A percentile compares a stretch with the other conserved stretches of the same genome.
These are phyloP conservation scores for Mrakiaceae sp. DNA, from an alignment of 1,284 basidiomycete species.

Conservation along the genomic window DNA sequence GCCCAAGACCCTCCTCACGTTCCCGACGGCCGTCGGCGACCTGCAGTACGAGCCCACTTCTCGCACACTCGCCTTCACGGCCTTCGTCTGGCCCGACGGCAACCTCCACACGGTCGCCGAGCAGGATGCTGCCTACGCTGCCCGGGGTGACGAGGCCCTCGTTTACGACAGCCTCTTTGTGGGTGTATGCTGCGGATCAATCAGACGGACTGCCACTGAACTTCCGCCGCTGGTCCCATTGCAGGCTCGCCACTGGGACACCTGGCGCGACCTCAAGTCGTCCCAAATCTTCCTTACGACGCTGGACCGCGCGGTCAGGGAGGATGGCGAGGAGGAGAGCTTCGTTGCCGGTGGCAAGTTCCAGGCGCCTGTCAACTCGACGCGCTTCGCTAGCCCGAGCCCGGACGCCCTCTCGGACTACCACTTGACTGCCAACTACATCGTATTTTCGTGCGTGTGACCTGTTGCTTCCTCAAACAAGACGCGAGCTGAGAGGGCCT, in stretches of 20 bases:
- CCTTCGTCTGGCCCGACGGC: conserved; percentile 61
- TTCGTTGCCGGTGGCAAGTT: conserved; percentile 53
- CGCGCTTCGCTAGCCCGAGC: conserved; percentile 59
- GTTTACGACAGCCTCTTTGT: conserved; percentile 71
- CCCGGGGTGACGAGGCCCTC: conserved; percentile 57
- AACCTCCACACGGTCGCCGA: conserved; percentile 52
- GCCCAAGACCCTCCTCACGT: conserved; percentile 43
- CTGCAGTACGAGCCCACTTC: conserved; percentile 47
- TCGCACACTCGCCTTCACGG: conserved; percentile 49
- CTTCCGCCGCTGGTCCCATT: neutral
- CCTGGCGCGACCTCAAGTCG: conserved; percentile 57
- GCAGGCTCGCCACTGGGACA: conserved; percentile 73
- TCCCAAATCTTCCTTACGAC: conserved; percentile 48
- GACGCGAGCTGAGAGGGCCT: conserved; percentile 42
- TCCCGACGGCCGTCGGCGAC: conserved; percentile 56
- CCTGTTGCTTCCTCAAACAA: conserved; percentile 22
- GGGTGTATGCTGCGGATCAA: conserved; percentile 36
- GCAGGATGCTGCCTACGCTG: conserved; percentile 57
- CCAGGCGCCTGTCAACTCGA: conserved; percentile 61
- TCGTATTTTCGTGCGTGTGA: conserved; percentile 52
- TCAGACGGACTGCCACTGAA: neutral
- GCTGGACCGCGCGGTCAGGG: conserved; percentile 43
- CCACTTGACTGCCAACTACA: conserved; percentile 51
- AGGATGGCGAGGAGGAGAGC: conserved; percentile 40
- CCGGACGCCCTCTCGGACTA: conserved; percentile 43